A percentile compares a stretch with the other conserved stretches of the same genome.
Conservation (phyloP, 2,329 filamentous ascomycete genomes). For the Fusarium liriodendri region DNA sequence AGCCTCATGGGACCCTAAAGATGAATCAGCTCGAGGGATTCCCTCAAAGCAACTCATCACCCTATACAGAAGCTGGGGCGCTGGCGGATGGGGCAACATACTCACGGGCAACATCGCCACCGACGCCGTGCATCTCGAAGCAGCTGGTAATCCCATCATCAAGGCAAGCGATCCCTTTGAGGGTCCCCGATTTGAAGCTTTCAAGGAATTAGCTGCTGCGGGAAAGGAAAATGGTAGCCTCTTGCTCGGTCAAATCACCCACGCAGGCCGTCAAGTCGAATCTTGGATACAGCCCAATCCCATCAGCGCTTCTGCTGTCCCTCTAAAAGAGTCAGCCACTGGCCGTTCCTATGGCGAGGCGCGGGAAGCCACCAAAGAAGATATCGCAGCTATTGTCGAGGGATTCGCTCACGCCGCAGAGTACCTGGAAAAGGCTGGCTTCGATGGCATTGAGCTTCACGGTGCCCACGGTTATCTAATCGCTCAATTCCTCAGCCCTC, state of each 20-base stretch:
- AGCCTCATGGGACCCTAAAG: slow-evolving; percentile 24
- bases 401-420: slow-evolving; percentile 53
- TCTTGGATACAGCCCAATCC: slow-evolving; percentile 30
- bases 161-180: slow-evolving; percentile 16
- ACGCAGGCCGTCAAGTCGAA: slow-evolving; percentile 31
- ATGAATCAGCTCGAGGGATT: slow-evolving; percentile 28
- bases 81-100: slow-evolving; percentile 26
- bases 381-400: slow-evolving; percentile 22
- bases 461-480: slow-evolving; percentile 56
- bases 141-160: slow-evolving; percentile 17
- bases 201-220: slow-evolving; percentile 21
- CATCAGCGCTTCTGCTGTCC: slow-evolving; percentile 65
- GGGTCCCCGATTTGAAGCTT: slow-evolving; percentile 24
- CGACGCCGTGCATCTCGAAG: slow-evolving; percentile 25
- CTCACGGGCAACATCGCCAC: slow-evolving; percentile 28
- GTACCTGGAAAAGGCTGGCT: slow-evolving; percentile 48
- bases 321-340: slow-evolving; percentile 66
- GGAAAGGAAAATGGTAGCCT: slow-evolving; percentile 21
- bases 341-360: slow-evolving; percentile 51
- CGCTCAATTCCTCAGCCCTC: slow-evolving; percentile 59
- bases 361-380: slow-evolving; percentile 23
- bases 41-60: slow-evolving; percentile 25
- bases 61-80: slow-evolving; percentile 28
- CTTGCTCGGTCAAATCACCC: slow-evolving; percentile 24
- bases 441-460: slow-evolving; percentile 31